Percentiles rank a stretch among this genome's conserved stretches.
These are phyloP conservation scores for Ophiognomonia clavigignenti-juglandacearum DNA, from an alignment of 2,329 filamentous ascomycete species.

Conservation along the genomic window DNA sequence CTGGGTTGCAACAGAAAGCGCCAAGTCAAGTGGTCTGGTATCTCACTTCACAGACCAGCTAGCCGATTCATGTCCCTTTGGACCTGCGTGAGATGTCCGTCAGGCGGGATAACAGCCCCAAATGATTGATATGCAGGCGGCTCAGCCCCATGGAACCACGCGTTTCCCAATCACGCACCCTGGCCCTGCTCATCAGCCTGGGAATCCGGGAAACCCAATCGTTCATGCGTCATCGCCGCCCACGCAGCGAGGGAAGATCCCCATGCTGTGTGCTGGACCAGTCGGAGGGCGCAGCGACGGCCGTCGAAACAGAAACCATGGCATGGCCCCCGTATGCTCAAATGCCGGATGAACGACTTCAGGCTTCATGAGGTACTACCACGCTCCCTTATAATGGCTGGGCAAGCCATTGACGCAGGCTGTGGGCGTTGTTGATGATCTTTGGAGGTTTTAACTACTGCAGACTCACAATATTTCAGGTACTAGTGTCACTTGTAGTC, in stretches of 20 bases:
- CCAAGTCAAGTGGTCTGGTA: too few species aligned
- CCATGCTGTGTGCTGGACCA: constrained; percentile 7
- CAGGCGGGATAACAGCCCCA: too few species aligned
- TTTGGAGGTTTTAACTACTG: not conserved
- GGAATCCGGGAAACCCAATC: constrained; percentile 15
- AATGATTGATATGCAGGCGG: too few species aligned
- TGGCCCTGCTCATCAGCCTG: constrained; percentile 3
- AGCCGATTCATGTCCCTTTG: too few species aligned
- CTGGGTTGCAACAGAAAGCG: too few species aligned
- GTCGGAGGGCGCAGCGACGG: not conserved
- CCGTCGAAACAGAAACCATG: constrained; percentile 7
- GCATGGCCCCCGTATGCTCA: constrained; percentile 1
- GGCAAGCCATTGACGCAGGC: constrained; percentile 3
- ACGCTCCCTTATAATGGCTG: constrained; percentile 21
- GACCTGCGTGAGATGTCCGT: too few species aligned
- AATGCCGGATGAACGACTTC: too few species aligned
- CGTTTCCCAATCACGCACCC: not conserved
- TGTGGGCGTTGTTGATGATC: not conserved
- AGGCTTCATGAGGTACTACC: too few species aligned
- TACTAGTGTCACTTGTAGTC: too few species aligned
- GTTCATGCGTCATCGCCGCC: constrained; percentile 15
- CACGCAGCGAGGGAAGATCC: constrained; percentile 1
- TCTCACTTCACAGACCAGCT: too few species aligned
- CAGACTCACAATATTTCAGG: not conserved
- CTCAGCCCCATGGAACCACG: constrained; percentile 5